A percentile compares a stretch with the other conserved stretches of the same genome.
Conservation (phyloP, 768 basidiomycete species). For the Aureoboletus auriporus region DNA sequence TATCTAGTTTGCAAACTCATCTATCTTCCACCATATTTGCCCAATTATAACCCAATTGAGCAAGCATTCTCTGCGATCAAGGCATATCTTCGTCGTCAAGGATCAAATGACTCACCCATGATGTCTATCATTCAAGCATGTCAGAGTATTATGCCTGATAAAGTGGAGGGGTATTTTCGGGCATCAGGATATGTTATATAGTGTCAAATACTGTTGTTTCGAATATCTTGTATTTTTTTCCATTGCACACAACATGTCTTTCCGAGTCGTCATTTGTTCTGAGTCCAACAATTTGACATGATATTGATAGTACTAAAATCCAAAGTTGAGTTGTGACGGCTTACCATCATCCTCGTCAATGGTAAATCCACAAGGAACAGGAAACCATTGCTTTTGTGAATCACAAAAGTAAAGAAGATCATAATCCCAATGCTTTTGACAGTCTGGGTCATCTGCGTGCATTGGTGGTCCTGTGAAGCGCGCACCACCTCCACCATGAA, state of each 20-base stretch:
- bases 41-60: conserved; percentile 28
- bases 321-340: too few species aligned
- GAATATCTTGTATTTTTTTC: neutral
- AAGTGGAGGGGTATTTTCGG: conserved; percentile 2
- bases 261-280: neutral
- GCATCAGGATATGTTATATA: conserved; percentile 3
- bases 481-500: too few species aligned
- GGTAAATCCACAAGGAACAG: conserved; percentile 3
- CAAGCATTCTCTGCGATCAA: too few species aligned
- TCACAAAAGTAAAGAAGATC: neutral
- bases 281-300: too few species aligned
- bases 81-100: too few species aligned
- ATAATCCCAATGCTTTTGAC: too few species aligned
- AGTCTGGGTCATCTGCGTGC: neutral
- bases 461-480: too few species aligned
- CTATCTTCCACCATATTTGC: conserved; percentile 21
- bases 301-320: too few species aligned
- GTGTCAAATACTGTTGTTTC: neutral
- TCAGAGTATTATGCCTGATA: conserved; percentile 2
- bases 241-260: too few species aligned
- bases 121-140: neutral
- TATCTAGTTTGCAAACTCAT: conserved; percentile 21
- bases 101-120: too few species aligned
- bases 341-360: conserved; percentile 1
- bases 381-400: neutral